Evolutionary conservation across 441 rosid species (phyloP).

Genomic region (California macrophylla): DNA sequence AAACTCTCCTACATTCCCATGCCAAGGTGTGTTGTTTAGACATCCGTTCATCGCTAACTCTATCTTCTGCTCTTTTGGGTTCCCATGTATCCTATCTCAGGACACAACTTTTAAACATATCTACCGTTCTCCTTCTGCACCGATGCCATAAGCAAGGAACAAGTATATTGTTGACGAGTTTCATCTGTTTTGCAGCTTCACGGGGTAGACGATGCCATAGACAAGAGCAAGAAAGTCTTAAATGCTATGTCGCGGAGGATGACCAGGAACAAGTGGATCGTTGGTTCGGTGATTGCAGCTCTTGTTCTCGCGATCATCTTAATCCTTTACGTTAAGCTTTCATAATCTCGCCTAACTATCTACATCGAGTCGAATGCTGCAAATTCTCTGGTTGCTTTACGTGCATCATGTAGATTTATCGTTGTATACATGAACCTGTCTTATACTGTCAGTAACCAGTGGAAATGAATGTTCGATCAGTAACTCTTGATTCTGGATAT

Average conservation of each 20-base stretch:
- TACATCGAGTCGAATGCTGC: background rate
- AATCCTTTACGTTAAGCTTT: constrained; percentile 45
- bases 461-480: background rate
- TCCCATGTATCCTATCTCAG: background rate
- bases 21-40: constrained; percentile 30
- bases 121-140: background rate
- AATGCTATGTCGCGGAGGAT: constrained; percentile 56
- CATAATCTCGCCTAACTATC: constrained; percentile 17
- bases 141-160: background rate
- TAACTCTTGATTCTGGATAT: background rate
- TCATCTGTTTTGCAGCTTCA: background rate
- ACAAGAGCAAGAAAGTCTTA: constrained; percentile 57
- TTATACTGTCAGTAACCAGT: background rate
- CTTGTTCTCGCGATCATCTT: constrained; percentile 47
- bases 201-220: constrained; percentile 41
- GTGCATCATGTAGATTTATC: constrained; percentile 13
- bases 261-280: constrained; percentile 54
- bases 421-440: background rate
- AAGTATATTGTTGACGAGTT: background rate
- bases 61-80: background rate
- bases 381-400: constrained; percentile 2
- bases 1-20: constrained; percentile 57
- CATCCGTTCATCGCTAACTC: background rate
- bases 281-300: constrained; percentile 43
- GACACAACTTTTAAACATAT: background rate